Conservation (phyloP, 192 early-diverging fungal species). For the Linnemannia zychae region DNA sequence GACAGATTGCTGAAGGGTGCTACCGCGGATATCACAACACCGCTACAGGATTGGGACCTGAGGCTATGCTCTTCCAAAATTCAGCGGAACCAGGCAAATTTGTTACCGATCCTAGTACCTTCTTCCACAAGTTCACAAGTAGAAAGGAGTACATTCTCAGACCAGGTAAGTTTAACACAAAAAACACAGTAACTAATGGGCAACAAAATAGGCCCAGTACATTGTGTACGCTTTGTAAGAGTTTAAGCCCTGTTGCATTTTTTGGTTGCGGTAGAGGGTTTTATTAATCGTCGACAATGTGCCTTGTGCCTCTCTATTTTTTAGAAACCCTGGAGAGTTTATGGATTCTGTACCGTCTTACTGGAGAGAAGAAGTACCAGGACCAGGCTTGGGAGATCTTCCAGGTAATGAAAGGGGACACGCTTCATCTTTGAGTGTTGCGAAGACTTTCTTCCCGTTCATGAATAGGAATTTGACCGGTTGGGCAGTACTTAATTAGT, state of each 20-base stretch:
- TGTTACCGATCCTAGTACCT: conserved; percentile 17
- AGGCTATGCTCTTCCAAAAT: conserved; percentile 49
- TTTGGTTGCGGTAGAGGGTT: no score
- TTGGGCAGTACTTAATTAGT: background rate
- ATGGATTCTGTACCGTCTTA: conserved; percentile 81
- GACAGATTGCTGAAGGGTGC: conserved; percentile 60
- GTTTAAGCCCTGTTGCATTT: background rate
- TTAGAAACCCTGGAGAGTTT: conserved; percentile 80
- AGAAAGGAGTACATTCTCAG: conserved; percentile 57
- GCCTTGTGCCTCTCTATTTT: background rate
- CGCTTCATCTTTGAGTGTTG: background rate
- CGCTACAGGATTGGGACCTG: conserved; percentile 66
- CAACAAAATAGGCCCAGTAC: no score
- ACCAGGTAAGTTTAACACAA: conserved; percentile 70
- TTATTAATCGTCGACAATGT: background rate
- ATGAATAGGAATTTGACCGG: background rate
- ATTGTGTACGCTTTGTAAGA: no score
- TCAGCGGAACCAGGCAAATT: conserved; percentile 5
- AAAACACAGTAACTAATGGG: background rate
- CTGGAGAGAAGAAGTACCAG: conserved; percentile 73
- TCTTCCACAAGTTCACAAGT: conserved; percentile 18
- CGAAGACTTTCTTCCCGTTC: background rate
- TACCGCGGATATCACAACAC: conserved; percentile 61
- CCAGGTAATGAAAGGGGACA: conserved; percentile 29
- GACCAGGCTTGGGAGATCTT: conserved; percentile 81